Percentiles rank a stretch among this genome's conserved stretches.
Conservation (phyloP, 768 basidiomycete species). For the Holtermannia corniformis region DNA sequence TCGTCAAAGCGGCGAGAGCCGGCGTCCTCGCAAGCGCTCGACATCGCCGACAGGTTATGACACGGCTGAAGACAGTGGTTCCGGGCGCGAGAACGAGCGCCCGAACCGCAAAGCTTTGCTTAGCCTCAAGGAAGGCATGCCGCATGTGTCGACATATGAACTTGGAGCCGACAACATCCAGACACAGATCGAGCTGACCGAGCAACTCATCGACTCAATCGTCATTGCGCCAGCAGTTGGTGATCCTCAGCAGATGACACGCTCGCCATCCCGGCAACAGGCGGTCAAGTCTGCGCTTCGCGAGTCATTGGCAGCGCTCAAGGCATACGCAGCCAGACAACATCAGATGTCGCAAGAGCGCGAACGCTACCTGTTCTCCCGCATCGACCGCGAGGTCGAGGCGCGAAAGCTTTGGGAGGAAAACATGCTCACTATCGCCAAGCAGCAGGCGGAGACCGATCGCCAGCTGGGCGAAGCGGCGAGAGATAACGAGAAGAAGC, state of each 20-base stretch:
- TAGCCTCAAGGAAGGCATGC: conserved; percentile 23
- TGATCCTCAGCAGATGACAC: conserved; percentile 7
- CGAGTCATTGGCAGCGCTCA: conserved; percentile 50
- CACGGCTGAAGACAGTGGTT: conserved; percentile 11
- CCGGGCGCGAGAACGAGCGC: conserved; percentile 19
- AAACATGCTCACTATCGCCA: conserved; percentile 73
- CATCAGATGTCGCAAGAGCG: conserved; percentile 60
- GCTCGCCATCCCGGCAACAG: conserved; percentile 41
- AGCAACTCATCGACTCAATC: conserved; percentile 54
- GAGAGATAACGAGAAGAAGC: conserved; percentile 51
- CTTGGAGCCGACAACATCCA: conserved; percentile 39
- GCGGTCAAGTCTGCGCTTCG: conserved; percentile 51
- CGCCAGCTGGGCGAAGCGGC: conserved; percentile 54
- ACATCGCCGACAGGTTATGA: conserved; percentile 6
- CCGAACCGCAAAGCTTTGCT: conserved; percentile 21
- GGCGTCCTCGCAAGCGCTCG: neutral
- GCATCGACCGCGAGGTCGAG: conserved; percentile 58
- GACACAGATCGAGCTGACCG: conserved; percentile 67
- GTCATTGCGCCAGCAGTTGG: conserved; percentile 13
- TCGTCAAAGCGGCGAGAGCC: neutral
- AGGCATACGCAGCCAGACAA: conserved; percentile 58
- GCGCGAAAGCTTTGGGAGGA: conserved; percentile 81
- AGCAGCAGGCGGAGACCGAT: conserved; percentile 76
- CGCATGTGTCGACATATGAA: conserved; percentile 29
- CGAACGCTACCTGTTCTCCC: conserved; percentile 52